Conservation (phyloP, 2,329 filamentous ascomycete genomes). For the Colletotrichum horii region DNA sequence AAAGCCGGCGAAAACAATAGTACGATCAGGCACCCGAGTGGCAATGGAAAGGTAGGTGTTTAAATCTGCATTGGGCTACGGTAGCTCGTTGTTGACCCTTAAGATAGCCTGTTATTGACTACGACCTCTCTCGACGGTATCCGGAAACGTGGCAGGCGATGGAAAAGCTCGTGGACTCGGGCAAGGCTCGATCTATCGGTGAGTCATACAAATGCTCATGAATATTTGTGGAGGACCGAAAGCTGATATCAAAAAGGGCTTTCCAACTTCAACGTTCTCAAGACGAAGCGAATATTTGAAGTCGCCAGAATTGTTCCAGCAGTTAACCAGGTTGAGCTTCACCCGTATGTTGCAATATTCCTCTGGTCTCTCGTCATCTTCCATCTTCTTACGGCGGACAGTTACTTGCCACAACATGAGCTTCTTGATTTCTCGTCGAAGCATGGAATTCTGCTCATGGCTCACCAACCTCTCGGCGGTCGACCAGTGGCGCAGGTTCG, state of each 20-base stretch:
- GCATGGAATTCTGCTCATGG: background rate
- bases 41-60: background rate
- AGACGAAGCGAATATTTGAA: background rate
- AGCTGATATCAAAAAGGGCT: background rate
- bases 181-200: background rate
- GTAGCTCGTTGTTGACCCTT: background rate
- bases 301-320: background rate
- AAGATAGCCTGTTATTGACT: background rate
- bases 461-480: background rate
- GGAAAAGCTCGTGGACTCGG: background rate
- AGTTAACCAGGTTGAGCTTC: background rate
- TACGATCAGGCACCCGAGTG: background rate
- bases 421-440: background rate
- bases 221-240: background rate
- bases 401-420: background rate
- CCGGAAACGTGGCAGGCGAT: background rate
- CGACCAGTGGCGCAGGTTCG: background rate
- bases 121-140: background rate
- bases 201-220: background rate
- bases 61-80: background rate
- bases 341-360: background rate
- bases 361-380: background rate
- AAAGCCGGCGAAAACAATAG: background rate
- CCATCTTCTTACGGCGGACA: background rate
- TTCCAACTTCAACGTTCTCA: background rate